Evolutionary conservation across 208 protist genomes (phyloP).

Genomic region (Leishmania tropica): DNA sequence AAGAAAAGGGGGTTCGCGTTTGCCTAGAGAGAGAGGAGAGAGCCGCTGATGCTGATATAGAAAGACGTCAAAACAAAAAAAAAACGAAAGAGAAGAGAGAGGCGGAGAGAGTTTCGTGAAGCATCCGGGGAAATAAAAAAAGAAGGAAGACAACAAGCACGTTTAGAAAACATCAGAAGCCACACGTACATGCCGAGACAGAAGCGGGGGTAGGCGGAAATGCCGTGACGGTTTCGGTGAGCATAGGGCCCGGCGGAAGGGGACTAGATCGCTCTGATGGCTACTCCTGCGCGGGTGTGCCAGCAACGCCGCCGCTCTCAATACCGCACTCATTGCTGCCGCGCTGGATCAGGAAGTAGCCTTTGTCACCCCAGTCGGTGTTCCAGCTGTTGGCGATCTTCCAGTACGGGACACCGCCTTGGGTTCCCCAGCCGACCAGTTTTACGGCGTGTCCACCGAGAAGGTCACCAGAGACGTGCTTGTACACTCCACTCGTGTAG

Average conservation of each 20-base stretch:
- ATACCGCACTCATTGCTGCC: conserved; percentile 86
- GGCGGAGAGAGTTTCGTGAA: neutral
- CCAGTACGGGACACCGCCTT: conserved; percentile 86
- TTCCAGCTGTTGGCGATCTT: conserved; percentile 93
- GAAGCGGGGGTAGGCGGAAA: conserved; percentile 15
- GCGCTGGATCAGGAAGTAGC: conserved; percentile 82
- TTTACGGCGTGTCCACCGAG: conserved; percentile 89
- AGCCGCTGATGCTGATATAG: conserved; percentile 1
- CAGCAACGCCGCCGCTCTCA: conserved; percentile 60
- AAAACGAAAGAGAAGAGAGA: conserved; percentile 6
- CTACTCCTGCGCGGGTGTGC: conserved; percentile 34
- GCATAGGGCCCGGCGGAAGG: neutral
- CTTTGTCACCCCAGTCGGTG: conserved; percentile 84
- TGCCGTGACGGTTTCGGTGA: conserved; percentile 8
- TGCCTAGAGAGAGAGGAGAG: neutral
- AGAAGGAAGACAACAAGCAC: neutral
- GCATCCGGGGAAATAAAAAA: neutral
- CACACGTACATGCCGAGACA: neutral
- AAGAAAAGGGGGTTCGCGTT: neutral
- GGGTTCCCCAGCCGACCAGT: conserved; percentile 86
- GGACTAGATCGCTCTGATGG: neutral
- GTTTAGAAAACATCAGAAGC: conserved; percentile 5
- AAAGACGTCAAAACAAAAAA: conserved; percentile 6
- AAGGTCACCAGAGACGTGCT: conserved; percentile 57
- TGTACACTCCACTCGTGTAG: conserved; percentile 94